Base-by-base conservation (phyloP, 2,329 filamentous ascomycete genomes). In the Pyricularia sp. region DNA sequence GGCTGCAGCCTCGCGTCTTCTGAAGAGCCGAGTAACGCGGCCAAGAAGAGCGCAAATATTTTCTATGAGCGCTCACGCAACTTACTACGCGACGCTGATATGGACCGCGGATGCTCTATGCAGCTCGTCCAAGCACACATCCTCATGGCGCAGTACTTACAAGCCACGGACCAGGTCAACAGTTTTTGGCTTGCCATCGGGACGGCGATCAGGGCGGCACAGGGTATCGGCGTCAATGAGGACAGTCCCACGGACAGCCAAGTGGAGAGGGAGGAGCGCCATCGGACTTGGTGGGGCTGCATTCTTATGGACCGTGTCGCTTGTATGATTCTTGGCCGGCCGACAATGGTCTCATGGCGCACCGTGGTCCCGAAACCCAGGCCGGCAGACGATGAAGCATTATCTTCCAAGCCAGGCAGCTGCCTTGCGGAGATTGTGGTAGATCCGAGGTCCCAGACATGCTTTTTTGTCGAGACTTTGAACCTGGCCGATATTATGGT, bases 191-290 rank as follows among this genome's bases (percentile, higher is more conserved):
- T 65, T 5, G 62, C 62, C 40, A 63, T 63, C 10, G 62, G 62
- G 7, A 63, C 40, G 12, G 66, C 66, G 5, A 57, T 70, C 26
- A 69, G 69, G 4, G 65, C 68, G 0, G 69, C 69, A 0, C 68
- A 70, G 64, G 67, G 68, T 1, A 67, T 73, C 13, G 70, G 70
- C 10, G 66, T 73, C 9, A 68, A 72, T 60, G 62, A 31, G 40
- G 62, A 63, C 26, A 28, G 24, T 26, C 33, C 26, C 19, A 49
- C 31, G n/a, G 44, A 65, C 30, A 64, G 63, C 24, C 55, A 64
- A 19, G 63, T 28, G 3, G 55, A 49, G 30, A 55, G 57, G 12
- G 53, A 64, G 63, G 53, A 64, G 30, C 53, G 63, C 10, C 49
- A 57, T 19, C 31, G 63, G 57, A 64, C 63, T 22, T 64, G 63